Conservation (phyloP, 164 flowering plant species). For the Warburgia ugandensis region DNA sequence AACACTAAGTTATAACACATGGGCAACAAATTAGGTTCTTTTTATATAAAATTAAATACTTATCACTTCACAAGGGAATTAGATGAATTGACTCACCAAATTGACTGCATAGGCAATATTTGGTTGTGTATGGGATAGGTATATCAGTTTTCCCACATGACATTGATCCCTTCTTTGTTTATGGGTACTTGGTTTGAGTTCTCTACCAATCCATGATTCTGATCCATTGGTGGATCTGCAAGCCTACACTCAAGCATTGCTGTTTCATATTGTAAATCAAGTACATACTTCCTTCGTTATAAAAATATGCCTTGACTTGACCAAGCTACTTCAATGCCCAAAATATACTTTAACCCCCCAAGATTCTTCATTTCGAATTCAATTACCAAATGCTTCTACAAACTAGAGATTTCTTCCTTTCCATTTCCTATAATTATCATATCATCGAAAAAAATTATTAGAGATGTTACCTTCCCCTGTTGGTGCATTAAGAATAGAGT, state of each 20-base stretch:
- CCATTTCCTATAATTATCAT: background rate
- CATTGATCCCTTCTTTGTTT: too few species aligned
- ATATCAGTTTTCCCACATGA: too few species aligned
- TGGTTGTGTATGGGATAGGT: too few species aligned
- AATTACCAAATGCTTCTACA: too few species aligned
- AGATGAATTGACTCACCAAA: too few species aligned
- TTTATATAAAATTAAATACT: too few species aligned
- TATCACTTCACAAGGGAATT: too few species aligned
- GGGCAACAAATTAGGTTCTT: too few species aligned
- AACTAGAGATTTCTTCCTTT: background rate
- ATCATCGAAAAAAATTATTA: background rate
- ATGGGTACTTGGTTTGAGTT: background rate
- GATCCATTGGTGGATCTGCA: background rate
- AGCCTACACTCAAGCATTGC: background rate
- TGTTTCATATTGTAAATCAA: background rate
- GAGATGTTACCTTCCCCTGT: background rate
- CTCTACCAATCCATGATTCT: background rate
- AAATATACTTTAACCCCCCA: background rate
- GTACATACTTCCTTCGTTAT: background rate
- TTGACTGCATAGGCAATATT: too few species aligned
- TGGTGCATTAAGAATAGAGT: conserved; percentile 4
- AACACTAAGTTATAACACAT: too few species aligned
- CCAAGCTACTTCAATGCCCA: conserved; percentile 1
- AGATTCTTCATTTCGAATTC: background rate
- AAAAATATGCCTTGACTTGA: background rate